phyloP scores from a whole-genome alignment of 495 filamentous ascomycete genomes.

The Recurvomyces mirabilis region DNA sequence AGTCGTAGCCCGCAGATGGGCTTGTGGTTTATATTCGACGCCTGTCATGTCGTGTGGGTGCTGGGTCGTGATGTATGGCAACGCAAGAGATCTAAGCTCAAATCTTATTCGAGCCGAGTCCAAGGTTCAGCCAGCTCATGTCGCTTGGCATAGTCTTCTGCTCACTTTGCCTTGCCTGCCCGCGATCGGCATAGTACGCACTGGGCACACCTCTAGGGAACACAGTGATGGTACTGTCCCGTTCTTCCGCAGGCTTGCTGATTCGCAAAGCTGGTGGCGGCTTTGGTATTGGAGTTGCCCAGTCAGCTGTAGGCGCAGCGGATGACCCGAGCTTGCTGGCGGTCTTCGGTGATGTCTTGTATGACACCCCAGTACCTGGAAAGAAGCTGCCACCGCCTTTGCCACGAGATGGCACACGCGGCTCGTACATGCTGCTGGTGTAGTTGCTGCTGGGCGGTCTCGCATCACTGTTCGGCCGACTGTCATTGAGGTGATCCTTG shows the following conservation, averaged over 20 bases:
- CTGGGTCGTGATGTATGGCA: no score
- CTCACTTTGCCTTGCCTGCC: constrained; percentile 5
- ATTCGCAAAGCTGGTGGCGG: constrained; percentile 1
- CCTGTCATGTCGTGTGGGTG: no score
- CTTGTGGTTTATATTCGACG: no score
- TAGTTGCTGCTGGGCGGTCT: constrained; percentile 52
- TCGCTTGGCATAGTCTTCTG: constrained; percentile 19
- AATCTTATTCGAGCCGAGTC: constrained; percentile 18
- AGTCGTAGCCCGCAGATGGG: no score
- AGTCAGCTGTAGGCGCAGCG: background rate
- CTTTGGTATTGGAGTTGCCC: constrained; percentile 2
- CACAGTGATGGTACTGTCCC: constrained; percentile 30
- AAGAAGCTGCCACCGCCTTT: constrained; percentile 22
- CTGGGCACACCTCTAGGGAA: constrained; percentile 26
- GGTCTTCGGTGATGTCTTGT: background rate
- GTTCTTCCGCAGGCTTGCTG: constrained; percentile 14
- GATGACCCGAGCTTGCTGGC: background rate
- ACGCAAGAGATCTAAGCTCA: no score
- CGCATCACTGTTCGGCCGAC: constrained; percentile 38
- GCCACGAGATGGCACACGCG: constrained; percentile 16
- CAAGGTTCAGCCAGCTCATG: constrained; percentile 35
- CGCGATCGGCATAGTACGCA: constrained; percentile 19
- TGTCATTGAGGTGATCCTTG: constrained; percentile 29
- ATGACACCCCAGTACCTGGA: constrained; percentile 22
- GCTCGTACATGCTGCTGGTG: constrained; percentile 36